Evolutionary conservation across 2,329 filamentous ascomycete genomes (phyloP).

Genomic region (Aspergillus quadrilineatus): DNA sequence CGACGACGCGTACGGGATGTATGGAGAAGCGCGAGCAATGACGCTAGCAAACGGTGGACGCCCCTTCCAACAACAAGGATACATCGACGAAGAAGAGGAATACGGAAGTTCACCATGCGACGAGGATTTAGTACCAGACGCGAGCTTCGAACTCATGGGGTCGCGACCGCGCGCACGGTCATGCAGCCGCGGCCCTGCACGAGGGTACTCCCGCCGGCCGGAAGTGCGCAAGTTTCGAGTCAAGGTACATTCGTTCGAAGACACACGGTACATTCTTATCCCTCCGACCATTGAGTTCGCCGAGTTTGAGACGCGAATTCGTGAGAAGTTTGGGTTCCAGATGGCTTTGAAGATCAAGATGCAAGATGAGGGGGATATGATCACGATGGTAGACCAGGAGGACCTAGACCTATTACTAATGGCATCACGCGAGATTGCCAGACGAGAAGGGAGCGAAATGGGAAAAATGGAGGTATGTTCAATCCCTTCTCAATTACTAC

Average conservation of each 20-base stretch:
- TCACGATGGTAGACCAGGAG: constrained; percentile 95
- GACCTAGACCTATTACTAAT: constrained; percentile 86
- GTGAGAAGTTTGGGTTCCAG: constrained; percentile 77
- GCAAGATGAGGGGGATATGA: constrained; percentile 90
- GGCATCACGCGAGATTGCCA: constrained; percentile 65
- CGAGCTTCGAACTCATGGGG: constrained; percentile 78
- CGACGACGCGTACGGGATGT: constrained; percentile 63
- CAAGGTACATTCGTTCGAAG: constrained; percentile 82
- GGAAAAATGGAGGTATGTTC: constrained; percentile 89
- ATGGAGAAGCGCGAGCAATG: constrained; percentile 55
- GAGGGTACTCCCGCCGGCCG: constrained; percentile 45
- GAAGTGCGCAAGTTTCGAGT: constrained; percentile 78
- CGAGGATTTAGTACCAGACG: constrained; percentile 64
- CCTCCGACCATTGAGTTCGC: constrained; percentile 68
- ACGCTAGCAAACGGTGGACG: constrained; percentile 45
- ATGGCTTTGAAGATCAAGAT: constrained; percentile 73
- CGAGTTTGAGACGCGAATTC: constrained; percentile 75
- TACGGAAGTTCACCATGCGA: constrained; percentile 69
- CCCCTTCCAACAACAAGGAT: constrained; percentile 53
- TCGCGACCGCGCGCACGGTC: constrained; percentile 36
- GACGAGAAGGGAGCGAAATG: constrained; percentile 73
- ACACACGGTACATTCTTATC: constrained; percentile 91
- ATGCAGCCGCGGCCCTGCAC: constrained; percentile 28
- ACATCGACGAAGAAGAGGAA: constrained; percentile 79
- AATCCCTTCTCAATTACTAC: background rate